Evolutionary conservation across 371 early-diverging fungal species (phyloP), one percentile per base, ranked within the genome.

Genomic region (Mucor irregularis): DNA sequence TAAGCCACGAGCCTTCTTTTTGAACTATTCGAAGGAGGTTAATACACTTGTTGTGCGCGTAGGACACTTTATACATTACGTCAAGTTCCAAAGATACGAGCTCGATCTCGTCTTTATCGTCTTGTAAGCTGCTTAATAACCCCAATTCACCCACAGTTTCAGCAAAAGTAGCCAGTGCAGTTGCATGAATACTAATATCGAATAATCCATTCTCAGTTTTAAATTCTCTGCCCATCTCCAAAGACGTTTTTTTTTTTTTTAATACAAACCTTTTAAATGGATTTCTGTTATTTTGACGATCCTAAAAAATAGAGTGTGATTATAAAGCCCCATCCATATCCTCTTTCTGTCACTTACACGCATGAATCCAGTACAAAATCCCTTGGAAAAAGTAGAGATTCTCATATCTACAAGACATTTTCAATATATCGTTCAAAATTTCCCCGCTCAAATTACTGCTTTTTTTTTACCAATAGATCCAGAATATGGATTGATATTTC

Each of bases 131-230:
- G 28, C 82, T 79, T 9, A 77, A 54, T 5, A 81, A 58, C 4
- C 81, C 80, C 9, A 84, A 64, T 43, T 73, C 76, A 28, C 82
- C 82, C 3, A 82, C 75, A 10, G 80, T 79, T 49, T 84, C 84
- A 0, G 82, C 82, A 71, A 84, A 81, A 5, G 82, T 82, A 40
- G 78, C 69, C 22, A 84, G 58, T n/a, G 84, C 84, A 8, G 78
- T 77, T n/a, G 81, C 78, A 56, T 82, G 82, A 19, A 82, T 78
- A 48, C 84, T 79, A 45, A 28, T 25, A 2, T n/a, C 10, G 21
- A 35, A 29, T 6, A 19, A 49, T 29, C 9, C 21, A 39, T 28
- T 16, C 37, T 11, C 19, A 26, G 19, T 4, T 38, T 5, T 30
- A 33, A 25, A 21, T 25, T 35, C n/a, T 19, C 5, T 26, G 7